These are phyloP conservation scores for Zygosaccharomyces sapae DNA, from an alignment of 1,139 yeast species.

Conservation along the genomic window DNA sequence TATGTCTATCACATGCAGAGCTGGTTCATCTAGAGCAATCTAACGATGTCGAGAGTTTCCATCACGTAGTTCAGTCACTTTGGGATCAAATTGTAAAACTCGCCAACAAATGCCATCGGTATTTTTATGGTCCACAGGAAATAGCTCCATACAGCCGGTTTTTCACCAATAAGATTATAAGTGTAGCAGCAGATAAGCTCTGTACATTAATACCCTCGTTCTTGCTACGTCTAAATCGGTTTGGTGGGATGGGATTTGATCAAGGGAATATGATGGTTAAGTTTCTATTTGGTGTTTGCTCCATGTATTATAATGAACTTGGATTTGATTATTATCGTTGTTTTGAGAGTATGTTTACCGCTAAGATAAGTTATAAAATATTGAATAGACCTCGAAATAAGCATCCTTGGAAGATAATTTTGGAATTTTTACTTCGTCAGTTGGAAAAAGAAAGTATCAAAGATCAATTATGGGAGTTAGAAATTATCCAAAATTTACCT, in stretches of 20 bases:
- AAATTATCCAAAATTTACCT: slow-evolving; percentile 9
- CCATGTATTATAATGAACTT: slow-evolving; percentile 33
- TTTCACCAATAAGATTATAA: slow-evolving; percentile 31
- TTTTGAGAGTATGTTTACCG: slow-evolving; percentile 31
- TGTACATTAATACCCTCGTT: slow-evolving; percentile 28
- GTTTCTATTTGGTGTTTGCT: slow-evolving; percentile 24
- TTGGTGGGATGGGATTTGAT: slow-evolving; percentile 12
- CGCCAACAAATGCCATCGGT: slow-evolving; percentile 21
- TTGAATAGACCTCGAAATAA: slow-evolving; percentile 22
- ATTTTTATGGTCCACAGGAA: slow-evolving; percentile 18
- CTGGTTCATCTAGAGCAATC: slow-evolving; percentile 25
- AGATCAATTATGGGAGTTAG: slow-evolving; percentile 11
- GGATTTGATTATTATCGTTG: slow-evolving; percentile 31
- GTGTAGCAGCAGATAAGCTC: slow-evolving; percentile 25
- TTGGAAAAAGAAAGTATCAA: slow-evolving; percentile 14
- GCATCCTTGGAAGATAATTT: slow-evolving; percentile 29
- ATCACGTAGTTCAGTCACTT: slow-evolving; percentile 20
- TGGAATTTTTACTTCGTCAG: slow-evolving; percentile 25
- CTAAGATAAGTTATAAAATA: slow-evolving; percentile 30
- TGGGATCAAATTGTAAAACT: slow-evolving; percentile 25
- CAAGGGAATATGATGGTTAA: slow-evolving; percentile 22
- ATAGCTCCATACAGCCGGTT: slow-evolving; percentile 23
- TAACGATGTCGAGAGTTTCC: slow-evolving; percentile 15
- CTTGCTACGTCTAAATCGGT: slow-evolving; percentile 24
- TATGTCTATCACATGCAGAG: slow-evolving; percentile 25